Conservation (phyloP, 768 basidiomycete genomes). For the Omphalotus guepiniiformis region DNA sequence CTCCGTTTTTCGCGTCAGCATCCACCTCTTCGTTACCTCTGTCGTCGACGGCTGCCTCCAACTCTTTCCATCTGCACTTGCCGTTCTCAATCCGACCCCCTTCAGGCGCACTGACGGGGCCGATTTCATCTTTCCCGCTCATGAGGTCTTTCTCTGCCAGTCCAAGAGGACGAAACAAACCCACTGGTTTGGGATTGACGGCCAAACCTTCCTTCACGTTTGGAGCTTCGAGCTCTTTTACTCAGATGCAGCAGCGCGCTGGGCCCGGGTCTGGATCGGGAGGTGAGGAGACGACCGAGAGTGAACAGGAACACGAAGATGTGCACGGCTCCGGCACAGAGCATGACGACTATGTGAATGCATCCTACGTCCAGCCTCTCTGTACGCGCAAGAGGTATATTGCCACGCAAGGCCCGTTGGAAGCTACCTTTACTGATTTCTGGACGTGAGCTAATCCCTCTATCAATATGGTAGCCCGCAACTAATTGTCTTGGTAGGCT, state of each 20-base stretch:
- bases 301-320: constrained; percentile 5
- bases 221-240: constrained; percentile 1
- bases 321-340: constrained; percentile 24
- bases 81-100: neutral
- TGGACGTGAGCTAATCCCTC: constrained; percentile 65
- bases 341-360: constrained; percentile 91
- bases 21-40: neutral
- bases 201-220: neutral
- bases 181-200: neutral
- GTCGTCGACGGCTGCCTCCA: constrained; percentile 1
- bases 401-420: constrained; percentile 92
- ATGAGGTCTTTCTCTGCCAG: neutral
- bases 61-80: neutral
- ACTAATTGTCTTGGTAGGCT: constrained; percentile 42
- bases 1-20: too few relatives aligned
- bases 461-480: neutral
- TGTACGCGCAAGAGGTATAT: constrained; percentile 84
- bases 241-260: neutral
- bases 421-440: constrained; percentile 86
- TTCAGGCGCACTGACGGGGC: constrained; percentile 6
- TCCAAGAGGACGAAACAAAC: neutral
- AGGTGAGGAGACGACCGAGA: constrained; percentile 3
- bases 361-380: constrained; percentile 86
- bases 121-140: neutral
- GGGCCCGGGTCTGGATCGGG: constrained; percentile 3